Evolutionary conservation across 345 rosid genomes (phyloP).

Genomic region (Aurinia saxatilis): DNA sequence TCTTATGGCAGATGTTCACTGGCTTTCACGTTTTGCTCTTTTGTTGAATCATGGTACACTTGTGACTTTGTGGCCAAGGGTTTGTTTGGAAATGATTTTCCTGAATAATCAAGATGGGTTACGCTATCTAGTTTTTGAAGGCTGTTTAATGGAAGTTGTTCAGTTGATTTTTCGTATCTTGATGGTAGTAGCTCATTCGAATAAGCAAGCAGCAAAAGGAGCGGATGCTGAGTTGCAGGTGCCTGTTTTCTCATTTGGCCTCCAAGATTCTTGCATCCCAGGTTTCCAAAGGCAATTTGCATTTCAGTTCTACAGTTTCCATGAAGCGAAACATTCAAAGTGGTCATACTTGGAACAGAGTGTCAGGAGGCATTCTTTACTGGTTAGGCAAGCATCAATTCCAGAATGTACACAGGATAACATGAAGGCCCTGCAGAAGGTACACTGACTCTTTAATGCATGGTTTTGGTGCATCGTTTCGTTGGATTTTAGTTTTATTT

Average conservation of each 20-base stretch:
- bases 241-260: constrained; percentile 69
- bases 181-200: constrained; percentile 37
- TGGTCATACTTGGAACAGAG: constrained; percentile 53
- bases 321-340: constrained; percentile 46
- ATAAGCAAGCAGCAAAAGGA: constrained; percentile 38
- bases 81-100: constrained; percentile 83
- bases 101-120: constrained; percentile 66
- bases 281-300: constrained; percentile 51
- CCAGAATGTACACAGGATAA: constrained; percentile 64
- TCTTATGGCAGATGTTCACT: constrained; percentile 30
- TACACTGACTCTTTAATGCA: constrained; percentile 13
- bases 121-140: constrained; percentile 70
- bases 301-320: constrained; percentile 54
- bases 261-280: constrained; percentile 51
- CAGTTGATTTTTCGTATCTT: constrained; percentile 53
- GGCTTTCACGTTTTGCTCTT: constrained; percentile 37
- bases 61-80: constrained; percentile 57
- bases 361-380: constrained; percentile 48
- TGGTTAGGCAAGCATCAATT: constrained; percentile 48
- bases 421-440: constrained; percentile 51
- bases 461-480: constrained; percentile 5
- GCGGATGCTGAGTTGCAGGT: constrained; percentile 41
- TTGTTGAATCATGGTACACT: constrained; percentile 56
- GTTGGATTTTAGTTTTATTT: background rate
- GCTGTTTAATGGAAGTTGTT: constrained; percentile 65